Percentiles rank a stretch among this genome's conserved stretches.
Evolutionary conservation across 2,329 filamentous ascomycete species (phyloP).

Genomic region (Aspergillus luchuensis): DNA sequence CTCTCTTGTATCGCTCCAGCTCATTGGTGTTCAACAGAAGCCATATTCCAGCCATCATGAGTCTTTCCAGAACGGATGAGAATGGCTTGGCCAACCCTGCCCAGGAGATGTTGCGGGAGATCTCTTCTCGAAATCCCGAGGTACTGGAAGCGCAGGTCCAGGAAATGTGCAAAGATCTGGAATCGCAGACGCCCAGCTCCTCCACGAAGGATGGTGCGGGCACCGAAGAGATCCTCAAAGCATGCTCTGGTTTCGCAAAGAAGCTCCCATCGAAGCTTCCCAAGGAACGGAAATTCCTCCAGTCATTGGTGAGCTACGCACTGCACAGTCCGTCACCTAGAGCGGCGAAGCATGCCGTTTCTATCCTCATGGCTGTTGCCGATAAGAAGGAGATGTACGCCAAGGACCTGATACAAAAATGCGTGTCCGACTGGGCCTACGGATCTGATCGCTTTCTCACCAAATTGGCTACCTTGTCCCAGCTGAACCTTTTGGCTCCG

Average conservation of each 20-base stretch:
- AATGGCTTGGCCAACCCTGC: constrained; percentile 75
- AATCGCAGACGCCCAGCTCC: constrained; percentile 74
- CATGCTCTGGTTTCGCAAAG: constrained; percentile 86
- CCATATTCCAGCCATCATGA: constrained; percentile 86
- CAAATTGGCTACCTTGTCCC: constrained; percentile 52
- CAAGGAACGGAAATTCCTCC: constrained; percentile 74
- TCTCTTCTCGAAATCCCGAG: constrained; percentile 84
- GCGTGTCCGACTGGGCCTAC: constrained; percentile 72
- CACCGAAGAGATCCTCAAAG: constrained; percentile 89
- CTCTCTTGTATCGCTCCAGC: constrained; percentile 79
- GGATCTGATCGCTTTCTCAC: constrained; percentile 72
- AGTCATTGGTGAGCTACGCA: constrained; percentile 80
- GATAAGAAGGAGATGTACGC: constrained; percentile 82
- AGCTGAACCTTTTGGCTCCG: constrained; percentile 75
- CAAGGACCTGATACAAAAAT: constrained; percentile 76
- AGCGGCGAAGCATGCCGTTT: constrained; percentile 90
- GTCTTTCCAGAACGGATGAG: constrained; percentile 80
- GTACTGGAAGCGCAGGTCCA: constrained; percentile 91
- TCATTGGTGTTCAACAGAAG: constrained; percentile 91
- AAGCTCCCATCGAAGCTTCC: constrained; percentile 84
- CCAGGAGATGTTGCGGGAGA: constrained; percentile 87
- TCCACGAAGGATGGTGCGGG: constrained; percentile 68
- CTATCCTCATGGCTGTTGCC: constrained; percentile 77
- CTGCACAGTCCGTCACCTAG: constrained; percentile 77
- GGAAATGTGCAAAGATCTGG: constrained; percentile 83